Percentiles rank a stretch among this genome's conserved stretches.
Conservation (phyloP, 768 basidiomycete species). For the Rhizopogon sp. region DNA sequence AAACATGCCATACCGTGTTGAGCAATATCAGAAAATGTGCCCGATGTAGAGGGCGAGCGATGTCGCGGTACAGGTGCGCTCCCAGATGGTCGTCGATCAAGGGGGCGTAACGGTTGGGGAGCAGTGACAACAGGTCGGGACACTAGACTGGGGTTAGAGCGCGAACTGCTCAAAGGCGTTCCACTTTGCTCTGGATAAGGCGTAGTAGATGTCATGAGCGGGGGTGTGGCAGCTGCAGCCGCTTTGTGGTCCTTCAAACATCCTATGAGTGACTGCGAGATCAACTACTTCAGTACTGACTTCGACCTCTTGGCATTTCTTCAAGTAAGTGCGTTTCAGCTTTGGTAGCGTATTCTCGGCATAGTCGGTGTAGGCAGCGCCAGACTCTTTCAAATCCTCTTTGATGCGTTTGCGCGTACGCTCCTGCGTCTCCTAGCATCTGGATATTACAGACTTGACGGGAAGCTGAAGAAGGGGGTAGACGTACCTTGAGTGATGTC, state of each 20-base stretch:
- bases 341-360: conserved; percentile 76
- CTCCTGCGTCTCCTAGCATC: conserved; percentile 76
- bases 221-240: conserved; percentile 32
- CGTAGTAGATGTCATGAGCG: conserved; percentile 22
- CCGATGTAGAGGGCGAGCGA: conserved; percentile 78
- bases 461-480: background rate
- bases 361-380: conserved; percentile 73
- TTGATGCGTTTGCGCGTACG: conserved; percentile 89
- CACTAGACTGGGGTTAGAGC: conserved; percentile 41
- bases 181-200: conserved; percentile 27
- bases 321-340: conserved; percentile 72
- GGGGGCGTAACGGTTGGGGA: conserved; percentile 70
- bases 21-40: conserved; percentile 82
- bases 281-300: conserved; percentile 32
- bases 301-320: conserved; percentile 87
- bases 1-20: conserved; percentile 55
- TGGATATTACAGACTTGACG: conserved; percentile 1
- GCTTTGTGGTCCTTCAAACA: conserved; percentile 59
- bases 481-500: conserved; percentile 55
- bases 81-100: conserved; percentile 70
- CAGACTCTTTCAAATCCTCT: conserved; percentile 82
- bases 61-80: conserved; percentile 41
- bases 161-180: conserved; percentile 31
- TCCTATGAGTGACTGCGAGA: conserved; percentile 1
- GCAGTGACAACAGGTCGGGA: conserved; percentile 55